Evolutionary conservation across 2,329 filamentous ascomycete genomes (phyloP).

Genomic region (Calonectria pteridis): DNA sequence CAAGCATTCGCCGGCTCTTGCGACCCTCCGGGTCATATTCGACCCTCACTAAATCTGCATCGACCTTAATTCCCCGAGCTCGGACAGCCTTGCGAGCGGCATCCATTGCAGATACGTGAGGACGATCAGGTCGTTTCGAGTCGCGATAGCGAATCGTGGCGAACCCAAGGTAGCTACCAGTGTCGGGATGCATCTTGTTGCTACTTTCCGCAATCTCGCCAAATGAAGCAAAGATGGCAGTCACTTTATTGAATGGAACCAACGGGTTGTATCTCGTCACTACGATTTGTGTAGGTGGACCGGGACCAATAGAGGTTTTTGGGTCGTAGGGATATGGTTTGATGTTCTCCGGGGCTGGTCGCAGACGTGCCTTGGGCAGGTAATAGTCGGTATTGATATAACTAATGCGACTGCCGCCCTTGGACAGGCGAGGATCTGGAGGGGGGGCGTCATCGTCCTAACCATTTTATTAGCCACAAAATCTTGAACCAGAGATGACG

Average conservation of each 20-base stretch:
- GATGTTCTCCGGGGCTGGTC: slow-evolving; percentile 81
- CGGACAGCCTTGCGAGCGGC: slow-evolving; percentile 86
- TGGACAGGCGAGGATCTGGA: slow-evolving; percentile 83
- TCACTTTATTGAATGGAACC: slow-evolving; percentile 82
- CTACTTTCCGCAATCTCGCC: slow-evolving; percentile 91
- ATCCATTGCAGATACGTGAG: slow-evolving; percentile 75
- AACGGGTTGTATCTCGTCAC: slow-evolving; percentile 97
- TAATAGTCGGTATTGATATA: slow-evolving; percentile 79
- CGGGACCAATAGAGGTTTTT: slow-evolving; percentile 86
- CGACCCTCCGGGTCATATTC: slow-evolving; percentile 91
- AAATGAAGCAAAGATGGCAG: slow-evolving; percentile 81
- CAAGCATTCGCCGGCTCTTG: slow-evolving; percentile 83
- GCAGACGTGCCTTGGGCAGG: slow-evolving; percentile 78
- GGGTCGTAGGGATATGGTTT: slow-evolving; percentile 86
- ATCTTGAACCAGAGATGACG: slow-evolving; percentile 68
- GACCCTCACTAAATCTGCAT: slow-evolving; percentile 81
- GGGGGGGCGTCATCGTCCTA: slow-evolving; percentile 85
- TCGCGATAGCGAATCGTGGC: slow-evolving; percentile 93
- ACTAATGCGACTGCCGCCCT: slow-evolving; percentile 70
- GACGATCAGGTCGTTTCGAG: slow-evolving; percentile 59
- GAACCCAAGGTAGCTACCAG: slow-evolving; percentile 93
- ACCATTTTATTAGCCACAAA: slow-evolving; percentile 71
- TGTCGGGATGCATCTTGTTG: slow-evolving; percentile 95
- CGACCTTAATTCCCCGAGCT: slow-evolving; percentile 83
- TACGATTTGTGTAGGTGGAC: slow-evolving; percentile 89